Evolutionary conservation across 257 asterid species (phyloP), one percentile per base, ranked within the genome.

Genomic region (Gentiana straminea): DNA sequence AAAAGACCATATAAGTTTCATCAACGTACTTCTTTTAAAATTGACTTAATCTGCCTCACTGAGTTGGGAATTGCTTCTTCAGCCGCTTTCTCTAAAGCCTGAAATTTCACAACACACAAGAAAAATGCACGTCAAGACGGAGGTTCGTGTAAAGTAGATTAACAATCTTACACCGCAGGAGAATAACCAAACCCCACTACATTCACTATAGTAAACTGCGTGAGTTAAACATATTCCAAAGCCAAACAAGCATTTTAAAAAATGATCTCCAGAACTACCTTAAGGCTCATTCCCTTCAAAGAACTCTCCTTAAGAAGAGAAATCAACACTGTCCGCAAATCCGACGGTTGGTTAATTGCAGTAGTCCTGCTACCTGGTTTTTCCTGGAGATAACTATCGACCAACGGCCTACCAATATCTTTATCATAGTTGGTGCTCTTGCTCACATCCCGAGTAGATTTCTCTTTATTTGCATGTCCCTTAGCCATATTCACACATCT

Each of bases 41-140:
- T 84, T 62, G 91, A 89, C 77, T 88, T 94, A 38, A 92, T 83
- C 72, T 82, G 79, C 74, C 70, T 68, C 59, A 59, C 78, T 36
- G 87, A 73, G 73, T 79, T 80, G 63, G 94, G 94, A 77, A 78
- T 68, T 70, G 76, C 73, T 56, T 83, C 84, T 75, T 89, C 94
- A 71, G 79, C 68, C 70, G 99, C 91, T 81, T 77, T 92, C 81
- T 92, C 99, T 77, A 92, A 69, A 55, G 82, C 94, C 99, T 92
- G 60, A 51, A 36, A 64, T 36, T 54, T 51, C 34, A 61, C 3
- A 33, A 51, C 61, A 70, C 60, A 51, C 37, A 49, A 56, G 60
- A 41, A 56, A 46, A 60, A 50, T 60, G 51, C 37, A 48, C 35
- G 49, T 44, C 34, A 61, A 44, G 33, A 32, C 35, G 58, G 37